Evolutionary conservation across 352 stramenopile species (phyloP), one percentile per base, ranked within the genome.

Genomic region (Peronospora destructor): DNA sequence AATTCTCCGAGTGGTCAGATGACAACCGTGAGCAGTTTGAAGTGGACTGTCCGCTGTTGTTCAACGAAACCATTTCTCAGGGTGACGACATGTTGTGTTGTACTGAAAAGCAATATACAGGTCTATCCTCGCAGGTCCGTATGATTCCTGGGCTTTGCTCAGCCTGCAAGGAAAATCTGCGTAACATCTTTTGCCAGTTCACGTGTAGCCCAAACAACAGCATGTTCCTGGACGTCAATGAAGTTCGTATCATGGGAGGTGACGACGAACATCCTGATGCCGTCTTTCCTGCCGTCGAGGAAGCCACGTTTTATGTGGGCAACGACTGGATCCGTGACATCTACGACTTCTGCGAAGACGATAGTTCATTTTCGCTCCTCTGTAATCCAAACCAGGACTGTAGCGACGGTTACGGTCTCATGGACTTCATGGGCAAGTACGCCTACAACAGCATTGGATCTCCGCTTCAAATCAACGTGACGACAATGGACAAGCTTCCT

Each of bases 201-300:
- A 73, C 74, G 21, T 85, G 74, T 54, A 80, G 66, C 47, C 74
- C 74, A 12, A 82, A 76, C 61, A 82, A 85, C 59, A 76, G 67
- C 8, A 60, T 81, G 42, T 84, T 85, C 51, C 42, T 84, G 10
- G 68, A 80, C 33, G 44, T 81, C 10, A 64, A 68, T 16, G 66
- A 84, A 54, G 59, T 85, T 2, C 71, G 68, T 21, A 69, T 85
- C 28, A 56, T 80, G 64, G 19, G 53, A 14, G 66, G 68, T 14
- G 58, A 80, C 33, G 66, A 73, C 30, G 55, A 75, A 10, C 60
- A 79, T 32, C 34, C 39, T 14, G 55, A 33, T 6, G 58, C 64
- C 0, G 41, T 81, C 2, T 85, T 76, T 49, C 72, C 74, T 9
- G 69, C 71, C 8, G 60, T 82, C 12, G 70, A 84, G 54, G 64